Conservation (phyloP, 768 basidiomycete species). For the Boletus tylopilopsis region DNA sequence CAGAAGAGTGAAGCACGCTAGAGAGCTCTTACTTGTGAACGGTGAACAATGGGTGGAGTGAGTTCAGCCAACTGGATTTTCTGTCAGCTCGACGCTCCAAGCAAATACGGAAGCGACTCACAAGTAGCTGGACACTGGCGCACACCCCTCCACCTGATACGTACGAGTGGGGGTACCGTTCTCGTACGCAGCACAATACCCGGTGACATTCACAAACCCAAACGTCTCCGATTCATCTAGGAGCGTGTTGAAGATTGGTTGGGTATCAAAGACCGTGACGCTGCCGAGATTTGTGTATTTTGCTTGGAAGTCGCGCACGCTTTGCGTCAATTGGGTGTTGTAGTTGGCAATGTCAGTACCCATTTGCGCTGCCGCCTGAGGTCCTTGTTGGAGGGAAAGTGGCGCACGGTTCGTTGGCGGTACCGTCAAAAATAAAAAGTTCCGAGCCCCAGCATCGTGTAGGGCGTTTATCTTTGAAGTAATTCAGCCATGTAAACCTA, state of each 20-base stretch:
- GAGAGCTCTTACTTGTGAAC: slow-evolving; percentile 50
- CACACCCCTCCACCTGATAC: slow-evolving; percentile 56
- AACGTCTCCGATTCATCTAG: slow-evolving; percentile 49
- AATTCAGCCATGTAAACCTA: background rate
- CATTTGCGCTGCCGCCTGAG: slow-evolving; percentile 25
- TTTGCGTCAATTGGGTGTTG: slow-evolving; percentile 44
- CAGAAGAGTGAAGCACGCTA: background rate
- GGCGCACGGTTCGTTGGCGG: slow-evolving; percentile 58
- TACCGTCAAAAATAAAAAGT: slow-evolving; percentile 61
- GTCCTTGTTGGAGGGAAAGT: slow-evolving; percentile 43
- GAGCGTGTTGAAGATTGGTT: slow-evolving; percentile 54
- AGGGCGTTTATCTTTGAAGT: slow-evolving; percentile 17
- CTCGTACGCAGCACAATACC: slow-evolving; percentile 56
- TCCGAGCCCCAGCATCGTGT: slow-evolving; percentile 46
- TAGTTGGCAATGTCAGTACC: slow-evolving; percentile 41
- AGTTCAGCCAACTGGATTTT: slow-evolving; percentile 52
- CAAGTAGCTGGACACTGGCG: slow-evolving; percentile 65
- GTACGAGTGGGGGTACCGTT: slow-evolving; percentile 50
- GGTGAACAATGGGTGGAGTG: slow-evolving; percentile 58
- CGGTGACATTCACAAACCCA: slow-evolving; percentile 56
- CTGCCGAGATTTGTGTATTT: slow-evolving; percentile 42
- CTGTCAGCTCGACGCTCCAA: background rate
- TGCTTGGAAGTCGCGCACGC: slow-evolving; percentile 37
- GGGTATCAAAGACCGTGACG: slow-evolving; percentile 51
- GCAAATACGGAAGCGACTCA: slow-evolving; percentile 31